A percentile compares a stretch with the other conserved stretches of the same genome.
These are phyloP conservation scores for Mikania micrantha DNA, from an alignment of 129 eudicot species.

Conservation along the genomic window DNA sequence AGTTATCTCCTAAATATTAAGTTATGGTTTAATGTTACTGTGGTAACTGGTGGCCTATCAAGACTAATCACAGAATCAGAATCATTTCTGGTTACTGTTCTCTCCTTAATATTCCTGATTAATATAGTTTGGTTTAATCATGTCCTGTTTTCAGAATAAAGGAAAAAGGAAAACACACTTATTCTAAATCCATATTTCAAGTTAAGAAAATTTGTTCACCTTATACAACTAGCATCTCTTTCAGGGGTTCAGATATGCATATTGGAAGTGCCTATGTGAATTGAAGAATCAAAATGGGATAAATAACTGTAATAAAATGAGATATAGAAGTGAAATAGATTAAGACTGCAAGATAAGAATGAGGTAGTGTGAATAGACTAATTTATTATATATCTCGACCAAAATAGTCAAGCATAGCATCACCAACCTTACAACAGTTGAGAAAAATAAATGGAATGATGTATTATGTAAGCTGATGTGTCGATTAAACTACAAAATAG, in stretches of 20 bases:
- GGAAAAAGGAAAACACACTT: background rate
- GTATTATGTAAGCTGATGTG: background rate
- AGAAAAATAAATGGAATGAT: background rate
- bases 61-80: background rate
- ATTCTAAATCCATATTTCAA: background rate
- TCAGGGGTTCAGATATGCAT: background rate
- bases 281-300: background rate
- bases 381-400: background rate
- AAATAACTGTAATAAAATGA: background rate
- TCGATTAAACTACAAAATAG: background rate
- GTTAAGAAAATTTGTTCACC: background rate
- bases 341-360: background rate
- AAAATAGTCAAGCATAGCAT: background rate
- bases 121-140: background rate
- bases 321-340: background rate
- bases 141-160: background rate
- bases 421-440: background rate
- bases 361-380: background rate
- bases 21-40: background rate
- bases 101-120: background rate
- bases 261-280: background rate
- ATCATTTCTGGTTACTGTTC: background rate
- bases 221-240: background rate
- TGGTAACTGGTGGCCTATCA: background rate
- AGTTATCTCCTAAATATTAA: background rate